Conservation (phyloP, 2,329 filamentous ascomycete genomes). For the Pyricularia sp. region DNA sequence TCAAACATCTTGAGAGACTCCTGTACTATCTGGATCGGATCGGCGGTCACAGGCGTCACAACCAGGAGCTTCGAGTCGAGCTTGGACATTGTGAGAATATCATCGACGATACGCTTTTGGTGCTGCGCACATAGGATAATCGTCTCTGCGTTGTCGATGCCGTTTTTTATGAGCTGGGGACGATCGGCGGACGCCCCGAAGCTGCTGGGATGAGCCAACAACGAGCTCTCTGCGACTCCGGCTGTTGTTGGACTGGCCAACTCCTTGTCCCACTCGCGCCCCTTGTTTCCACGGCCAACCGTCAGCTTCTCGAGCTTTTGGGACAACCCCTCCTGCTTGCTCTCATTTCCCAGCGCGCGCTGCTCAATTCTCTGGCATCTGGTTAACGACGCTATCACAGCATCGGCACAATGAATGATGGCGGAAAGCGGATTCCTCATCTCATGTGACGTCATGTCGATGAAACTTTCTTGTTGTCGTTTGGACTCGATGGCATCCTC, state of each 20-base stretch:
- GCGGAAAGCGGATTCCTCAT: conserved; percentile 63
- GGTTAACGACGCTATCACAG: conserved; percentile 42
- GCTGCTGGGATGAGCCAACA: not conserved
- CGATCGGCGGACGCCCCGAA: not conserved
- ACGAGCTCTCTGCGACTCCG: not conserved
- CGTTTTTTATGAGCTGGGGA: conserved; percentile 35
- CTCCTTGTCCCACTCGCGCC: not conserved
- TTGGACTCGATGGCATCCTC: conserved; percentile 46
- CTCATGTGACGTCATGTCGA: conserved; percentile 49
- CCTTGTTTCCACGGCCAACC: not conserved
- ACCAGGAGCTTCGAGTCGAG: conserved; percentile 63
- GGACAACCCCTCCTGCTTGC: not conserved
- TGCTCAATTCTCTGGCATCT: conserved; percentile 12
- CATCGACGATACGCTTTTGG: conserved; percentile 68
- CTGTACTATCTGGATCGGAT: conserved; percentile 53
- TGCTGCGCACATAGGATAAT: conserved; percentile 68
- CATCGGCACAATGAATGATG: conserved; percentile 62
- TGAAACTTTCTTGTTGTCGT: conserved; percentile 67
- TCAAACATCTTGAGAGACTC: conserved; percentile 67
- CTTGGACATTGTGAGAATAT: conserved; percentile 61
- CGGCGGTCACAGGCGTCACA: conserved; percentile 56
- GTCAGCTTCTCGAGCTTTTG: not conserved
- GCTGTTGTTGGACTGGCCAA: not conserved
- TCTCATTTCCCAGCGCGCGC: not conserved
- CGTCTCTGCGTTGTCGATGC: conserved; percentile 62